Evolutionary conservation across 345 rosid species (phyloP), one percentile per base, ranked within the genome.

Genomic region (Gossypium raimondii): DNA sequence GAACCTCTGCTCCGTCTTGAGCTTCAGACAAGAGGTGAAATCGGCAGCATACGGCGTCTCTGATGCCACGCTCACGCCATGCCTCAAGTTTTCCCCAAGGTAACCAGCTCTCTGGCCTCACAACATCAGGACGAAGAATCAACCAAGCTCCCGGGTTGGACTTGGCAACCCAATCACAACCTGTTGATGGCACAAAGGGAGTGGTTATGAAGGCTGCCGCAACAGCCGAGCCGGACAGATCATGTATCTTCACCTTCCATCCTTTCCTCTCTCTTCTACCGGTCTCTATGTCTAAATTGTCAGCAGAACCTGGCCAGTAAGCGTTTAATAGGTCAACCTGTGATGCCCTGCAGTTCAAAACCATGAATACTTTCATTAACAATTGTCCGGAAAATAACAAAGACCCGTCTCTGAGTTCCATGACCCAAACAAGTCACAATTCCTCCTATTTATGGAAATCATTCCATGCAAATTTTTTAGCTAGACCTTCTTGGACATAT

Each of bases 51-150:
- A 94, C 72, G 0, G 94, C 86, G 82, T 94, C 97, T 81, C 94
- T 86, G 61, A 90, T 80, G 70, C 98, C 94, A 3, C 97, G 97
- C 80, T 94, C 98, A 4, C 97, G 93, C 98, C 98, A 94, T 12
- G 92, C 97, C 81, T 94, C 97, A 0, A 94, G 93, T 85, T 88
- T 94, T 82, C 97, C 97, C 97, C 98, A 94, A 11, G 98, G 98
- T 78, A 89, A 88, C 98, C 97, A 94, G 89, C 94, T 88, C 81
- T 89, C 92, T 4, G 97, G 89, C 73, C 93, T 81, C 69, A 87
- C 87, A 11, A 82, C 81, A 81, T 90, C 98, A 9, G 97, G 97
- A 50, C 91, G 81, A 70, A 94, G 94, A 60, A 94, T 93, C 77
- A 92, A 85, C 98, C 98, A 94, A 77, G 93, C 93, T 80, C 98